phyloP scores from a whole-genome alignment of 192 early-diverging fungal species.

The Thoreauomyces humboldtii region DNA sequence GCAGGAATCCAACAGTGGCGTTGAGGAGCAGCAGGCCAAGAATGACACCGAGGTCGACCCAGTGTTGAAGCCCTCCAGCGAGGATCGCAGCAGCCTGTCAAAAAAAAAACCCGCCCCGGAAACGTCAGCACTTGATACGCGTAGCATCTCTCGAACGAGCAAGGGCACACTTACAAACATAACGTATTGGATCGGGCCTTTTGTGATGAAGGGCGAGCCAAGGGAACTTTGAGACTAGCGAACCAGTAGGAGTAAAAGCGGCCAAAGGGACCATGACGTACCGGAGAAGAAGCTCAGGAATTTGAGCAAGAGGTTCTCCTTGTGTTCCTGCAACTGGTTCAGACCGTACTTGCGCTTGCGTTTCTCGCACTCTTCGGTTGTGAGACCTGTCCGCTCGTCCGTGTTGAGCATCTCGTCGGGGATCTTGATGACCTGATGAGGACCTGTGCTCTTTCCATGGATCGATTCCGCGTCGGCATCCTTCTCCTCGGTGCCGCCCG shows the following conservation, averaged over 20 bases:
- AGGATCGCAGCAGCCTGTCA: constrained; percentile 14
- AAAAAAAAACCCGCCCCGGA: too few relatives aligned
- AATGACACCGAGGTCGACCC: constrained; percentile 84
- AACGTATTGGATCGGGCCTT: constrained; percentile 41
- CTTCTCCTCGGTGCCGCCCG: background rate
- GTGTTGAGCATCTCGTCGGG: constrained; percentile 18
- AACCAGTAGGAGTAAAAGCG: too few relatives aligned
- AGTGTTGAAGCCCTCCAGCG: constrained; percentile 39
- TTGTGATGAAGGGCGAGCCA: too few relatives aligned
- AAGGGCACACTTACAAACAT: too few relatives aligned
- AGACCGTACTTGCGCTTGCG: constrained; percentile 6
- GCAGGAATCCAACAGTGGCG: constrained; percentile 16
- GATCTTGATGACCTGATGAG: background rate
- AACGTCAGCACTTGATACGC: too few relatives aligned
- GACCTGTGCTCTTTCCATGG: background rate
- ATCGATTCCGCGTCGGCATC: background rate
- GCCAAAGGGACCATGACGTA: too few relatives aligned
- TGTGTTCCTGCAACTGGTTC: constrained; percentile 11
- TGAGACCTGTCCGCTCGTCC: constrained; percentile 11
- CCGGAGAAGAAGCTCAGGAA: constrained; percentile 2
- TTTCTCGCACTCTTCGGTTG: constrained; percentile 12
- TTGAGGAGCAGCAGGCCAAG: constrained; percentile 50
- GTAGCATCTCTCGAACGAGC: too few relatives aligned
- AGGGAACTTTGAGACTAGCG: too few relatives aligned
- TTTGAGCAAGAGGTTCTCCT: constrained; percentile 2